Conservation (phyloP, 169 alveolate species). For the Sarcocystis neurona region DNA sequence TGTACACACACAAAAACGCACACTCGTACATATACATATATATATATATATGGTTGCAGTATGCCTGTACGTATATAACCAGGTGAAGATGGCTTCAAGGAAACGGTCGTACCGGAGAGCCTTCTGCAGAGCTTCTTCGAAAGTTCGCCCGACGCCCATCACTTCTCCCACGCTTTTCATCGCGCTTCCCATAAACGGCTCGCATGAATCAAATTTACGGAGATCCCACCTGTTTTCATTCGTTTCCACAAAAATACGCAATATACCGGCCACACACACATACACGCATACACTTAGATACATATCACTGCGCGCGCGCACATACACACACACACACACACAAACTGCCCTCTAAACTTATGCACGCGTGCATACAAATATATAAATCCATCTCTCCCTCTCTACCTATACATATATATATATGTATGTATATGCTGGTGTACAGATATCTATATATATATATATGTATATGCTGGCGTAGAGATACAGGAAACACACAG, state of each 20-base stretch:
- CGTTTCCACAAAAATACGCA: not conserved
- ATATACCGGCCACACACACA: not conserved
- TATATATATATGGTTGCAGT: no score
- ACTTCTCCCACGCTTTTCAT: conserved; percentile 91
- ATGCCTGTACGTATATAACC: no score
- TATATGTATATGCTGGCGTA: not conserved
- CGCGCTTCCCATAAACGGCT: conserved; percentile 78
- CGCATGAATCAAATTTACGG: conserved; percentile 83
- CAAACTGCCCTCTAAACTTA: not conserved
- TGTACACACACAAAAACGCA: no score
- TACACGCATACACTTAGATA: not conserved
- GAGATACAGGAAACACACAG: no score
- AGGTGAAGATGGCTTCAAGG: no score
- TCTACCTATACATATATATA: no score
- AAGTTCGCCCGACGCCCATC: conserved; percentile 88
- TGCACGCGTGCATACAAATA: not conserved
- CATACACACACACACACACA: not conserved
- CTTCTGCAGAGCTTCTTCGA: conserved; percentile 89
- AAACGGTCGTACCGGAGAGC: conserved; percentile 73
- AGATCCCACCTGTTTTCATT: conserved; percentile 77
- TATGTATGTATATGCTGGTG: no score
- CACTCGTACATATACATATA: no score
- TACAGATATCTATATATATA: not conserved
- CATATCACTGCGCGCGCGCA: no score
- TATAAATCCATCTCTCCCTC: not conserved